Evolutionary conservation across 1,139 yeast species (phyloP), one percentile per base, ranked within the genome.

Genomic region (Geotrichum aggregatum): DNA sequence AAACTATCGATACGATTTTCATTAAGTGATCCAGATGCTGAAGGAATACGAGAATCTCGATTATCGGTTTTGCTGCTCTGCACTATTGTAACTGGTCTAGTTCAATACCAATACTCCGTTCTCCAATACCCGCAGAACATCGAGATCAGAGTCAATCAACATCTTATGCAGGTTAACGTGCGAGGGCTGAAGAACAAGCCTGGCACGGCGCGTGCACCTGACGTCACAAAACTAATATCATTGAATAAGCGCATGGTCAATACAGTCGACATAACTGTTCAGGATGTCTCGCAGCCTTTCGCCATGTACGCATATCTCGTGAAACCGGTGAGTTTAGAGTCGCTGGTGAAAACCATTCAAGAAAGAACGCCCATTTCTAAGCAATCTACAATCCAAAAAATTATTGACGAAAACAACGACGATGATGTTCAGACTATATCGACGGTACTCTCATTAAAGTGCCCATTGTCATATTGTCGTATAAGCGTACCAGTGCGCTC

Each of bases 201-300:
- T 0, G 76, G 76, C 1, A 67, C 75, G 0, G 66, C 73, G 2
- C 59, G 62, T 43, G 75, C 76, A 0, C 71, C 68, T 0, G 73
- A 73, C 50, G 42, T 72, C 31, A 70, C 73, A 1, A 56, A 56
- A 19, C 49, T 50, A 28, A 8, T 43, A 16, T 31, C 28, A 10
- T 47, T 58, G 21, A 18, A 36, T n/a, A 46, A 49, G 45, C 52
- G 31, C 33, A 50, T 38, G 22, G 42, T 53, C 14, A 65, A 66
- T 41, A 38, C 55, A 7, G 52, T 69, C 16, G 66, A 63, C 11
- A 45, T 67, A 52, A 60, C 55, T 28, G 61, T 49, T 40, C 56
- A 42, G 21, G 56, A 57, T 55, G 39, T 52, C 45, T 52, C 52
- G 50, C 55, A 52, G 58, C 54, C 43, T 34, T 71, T 59, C 53